Conservation (phyloP, 1,284 basidiomycete genomes). For the Ganoderma lingzhi region DNA sequence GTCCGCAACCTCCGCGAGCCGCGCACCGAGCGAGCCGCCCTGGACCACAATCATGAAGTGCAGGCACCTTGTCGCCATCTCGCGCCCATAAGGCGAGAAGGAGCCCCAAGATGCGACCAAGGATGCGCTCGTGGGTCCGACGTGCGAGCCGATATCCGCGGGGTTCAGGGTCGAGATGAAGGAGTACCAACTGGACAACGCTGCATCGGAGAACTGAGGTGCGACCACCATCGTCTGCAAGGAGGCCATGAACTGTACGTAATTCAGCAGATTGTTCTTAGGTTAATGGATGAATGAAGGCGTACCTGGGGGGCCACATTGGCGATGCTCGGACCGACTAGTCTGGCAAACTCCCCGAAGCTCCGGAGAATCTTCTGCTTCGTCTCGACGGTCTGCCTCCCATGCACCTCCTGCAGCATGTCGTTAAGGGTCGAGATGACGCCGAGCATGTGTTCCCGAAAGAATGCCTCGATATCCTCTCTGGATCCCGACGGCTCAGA, state of each 20-base stretch:
- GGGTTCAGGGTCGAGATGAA: conserved; percentile 81
- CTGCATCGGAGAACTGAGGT: conserved; percentile 79
- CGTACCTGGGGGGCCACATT: conserved; percentile 87
- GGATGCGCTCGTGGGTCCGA: conserved; percentile 90
- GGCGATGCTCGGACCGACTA: conserved; percentile 77
- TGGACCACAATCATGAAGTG: conserved; percentile 78
- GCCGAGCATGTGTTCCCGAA: conserved; percentile 78
- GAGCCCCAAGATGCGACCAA: conserved; percentile 83
- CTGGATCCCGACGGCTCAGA: not conserved
- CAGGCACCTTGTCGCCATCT: conserved; percentile 69
- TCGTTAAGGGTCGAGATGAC: conserved; percentile 86
- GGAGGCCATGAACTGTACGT: conserved; percentile 90
- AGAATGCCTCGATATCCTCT: conserved; percentile 59
- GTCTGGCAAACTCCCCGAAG: conserved; percentile 76
- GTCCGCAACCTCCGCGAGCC: conserved; percentile 84
- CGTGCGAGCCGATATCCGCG: conserved; percentile 83
- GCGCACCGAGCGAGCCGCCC: conserved; percentile 57
- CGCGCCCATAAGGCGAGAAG: conserved; percentile 63
- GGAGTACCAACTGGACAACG: conserved; percentile 83
- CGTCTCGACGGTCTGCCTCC: conserved; percentile 69
- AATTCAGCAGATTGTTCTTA: not conserved
- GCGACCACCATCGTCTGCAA: conserved; percentile 88
- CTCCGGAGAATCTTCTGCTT: conserved; percentile 85
- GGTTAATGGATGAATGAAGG: conserved; percentile 6
- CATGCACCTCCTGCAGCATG: conserved; percentile 81